Base-by-base conservation (phyloP, 306 rosid species). In the Hippophae rhamnoides region DNA sequence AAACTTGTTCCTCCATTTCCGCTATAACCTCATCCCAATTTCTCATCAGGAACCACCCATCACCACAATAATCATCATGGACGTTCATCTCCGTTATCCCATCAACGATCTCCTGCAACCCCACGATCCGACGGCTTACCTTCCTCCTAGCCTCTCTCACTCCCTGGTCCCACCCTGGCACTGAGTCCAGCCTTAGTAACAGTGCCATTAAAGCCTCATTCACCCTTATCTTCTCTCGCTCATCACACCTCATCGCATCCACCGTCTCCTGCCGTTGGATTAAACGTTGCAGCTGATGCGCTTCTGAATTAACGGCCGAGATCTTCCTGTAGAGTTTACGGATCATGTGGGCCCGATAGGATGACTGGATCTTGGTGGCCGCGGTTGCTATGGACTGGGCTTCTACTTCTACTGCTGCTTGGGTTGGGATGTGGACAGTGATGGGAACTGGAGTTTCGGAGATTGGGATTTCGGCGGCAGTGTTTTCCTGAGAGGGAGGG, bases 221-320 rank as follows among this genome's bases (percentile, higher is more conserved):
- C 83, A 87, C 71, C 64, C 66, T 76, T 65, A 83, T 65, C 76
- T 82, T 85, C 84, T 83, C 96, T 0, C 78, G 69, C 13, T 78
- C 80, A 73, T 65, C 70, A 76, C 76, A 64, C 65, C 96, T 83
- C 3, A 90, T 76, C 13, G 89, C 86, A 70, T 90, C 98, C n/a
- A 90, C 95, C 0, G 96, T 90, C 27, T 90, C 96, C 84, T 90
- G 98, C 41, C 79, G 85, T 43, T 90, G 96, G 79, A 90, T 90
- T 25, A 74, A 57, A 50, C 77, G 69, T 51, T 85, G 84, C 9
- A 85, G 77, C 18, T 26, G 68, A 47, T 83, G 76, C 61, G 98
- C 83, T 52, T 85, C 94, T 52, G 74, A 69, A 52, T 81, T 71
- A 60, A 76, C 86, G 67, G 82, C 62, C 2, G 81, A 43, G 68